A percentile compares a stretch with the other conserved stretches of the same genome.
Evolutionary conservation across 805 yeast genomes (phyloP).

Genomic region (Wickerhamomyces kurtzmanii): DNA sequence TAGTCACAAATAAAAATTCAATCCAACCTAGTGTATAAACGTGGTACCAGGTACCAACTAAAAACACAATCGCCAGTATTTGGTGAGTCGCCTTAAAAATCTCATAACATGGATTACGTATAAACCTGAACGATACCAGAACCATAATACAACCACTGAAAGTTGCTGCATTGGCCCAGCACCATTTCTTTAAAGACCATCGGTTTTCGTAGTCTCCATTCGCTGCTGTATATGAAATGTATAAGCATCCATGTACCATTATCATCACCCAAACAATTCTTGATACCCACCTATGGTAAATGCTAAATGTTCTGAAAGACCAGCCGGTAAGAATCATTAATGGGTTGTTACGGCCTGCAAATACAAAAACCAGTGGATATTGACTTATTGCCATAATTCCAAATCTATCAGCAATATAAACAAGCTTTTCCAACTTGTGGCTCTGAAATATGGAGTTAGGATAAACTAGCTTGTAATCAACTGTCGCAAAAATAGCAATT

Average conservation of each 20-base stretch:
- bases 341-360: too few relatives aligned
- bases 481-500: too few relatives aligned
- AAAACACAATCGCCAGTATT: conserved; percentile 27
- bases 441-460: too few relatives aligned
- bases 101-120: conserved; percentile 32
- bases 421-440: too few relatives aligned
- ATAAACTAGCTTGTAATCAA: too few relatives aligned
- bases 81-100: conserved; percentile 35
- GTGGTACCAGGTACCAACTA: conserved; percentile 36
- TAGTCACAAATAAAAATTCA: conserved; percentile 27
- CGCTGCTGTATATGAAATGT: conserved; percentile 23
- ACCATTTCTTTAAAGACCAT: conserved; percentile 30
- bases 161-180: conserved; percentile 30
- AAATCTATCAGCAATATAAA: conserved; percentile 34
- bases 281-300: too few relatives aligned
- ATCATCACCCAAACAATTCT: conserved; percentile 27
- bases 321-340: too few relatives aligned
- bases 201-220: conserved; percentile 24
- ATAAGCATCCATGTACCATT: conserved; percentile 27
- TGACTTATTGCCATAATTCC: conserved; percentile 40
- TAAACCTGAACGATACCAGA: conserved; percentile 18
- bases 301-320: too few relatives aligned
- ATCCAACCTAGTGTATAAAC: conserved; percentile 32
- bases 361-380: too few relatives aligned
- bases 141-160: conserved; percentile 17